Evolutionary conservation across 306 rosid genomes (phyloP), one percentile per base, ranked within the genome.

Genomic region (Cucumis melo): DNA sequence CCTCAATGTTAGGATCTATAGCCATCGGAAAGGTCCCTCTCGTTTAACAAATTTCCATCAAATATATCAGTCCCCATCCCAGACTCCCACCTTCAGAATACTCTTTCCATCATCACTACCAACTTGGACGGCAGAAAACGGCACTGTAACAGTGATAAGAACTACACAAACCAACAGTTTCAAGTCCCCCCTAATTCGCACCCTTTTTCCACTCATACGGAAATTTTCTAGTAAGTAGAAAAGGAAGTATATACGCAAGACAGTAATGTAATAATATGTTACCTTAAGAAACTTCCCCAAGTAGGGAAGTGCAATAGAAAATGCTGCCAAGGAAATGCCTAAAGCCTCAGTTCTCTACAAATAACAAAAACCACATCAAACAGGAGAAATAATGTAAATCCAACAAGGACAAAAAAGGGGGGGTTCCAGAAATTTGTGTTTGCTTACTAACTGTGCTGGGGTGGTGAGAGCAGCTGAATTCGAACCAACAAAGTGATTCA

Each of bases 231-330:
- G 53, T 38, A n/a, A 36, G 29, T 53, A 73, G 46, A 29, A 17
- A 42, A 42, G 34, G 1, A 54, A 54, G 21, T 14, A 24, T 17
- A 51, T 19, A 29, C n/a, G 32, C 21, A 56, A 44, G 23, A 57
- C 36, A 38, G 39, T 3, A 59, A 39, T 20, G 23, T 17, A 78
- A 21, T 21, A 78, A 34, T 65, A 77, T 54, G 17, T 76, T 82
- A 94, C 98, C 98, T 90, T 88, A 73, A 91, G 97, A 84, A 94
- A 90, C 84, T 87, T 89, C 48, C 97, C 97, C 55, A 94, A 78
- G 84, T 88, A 91, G 11, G 97, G 95, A 66, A 94, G 84, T 24
- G 81, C 82, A 72, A 86, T 20, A 27, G 98, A 94, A 81, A 91
- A 86, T 51, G 89, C 90, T 68, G 97, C 96, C 88, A 91, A 86